phyloP scores from a whole-genome alignment of 164 flowering plant genomes.

The Pachysandra terminalis region DNA sequence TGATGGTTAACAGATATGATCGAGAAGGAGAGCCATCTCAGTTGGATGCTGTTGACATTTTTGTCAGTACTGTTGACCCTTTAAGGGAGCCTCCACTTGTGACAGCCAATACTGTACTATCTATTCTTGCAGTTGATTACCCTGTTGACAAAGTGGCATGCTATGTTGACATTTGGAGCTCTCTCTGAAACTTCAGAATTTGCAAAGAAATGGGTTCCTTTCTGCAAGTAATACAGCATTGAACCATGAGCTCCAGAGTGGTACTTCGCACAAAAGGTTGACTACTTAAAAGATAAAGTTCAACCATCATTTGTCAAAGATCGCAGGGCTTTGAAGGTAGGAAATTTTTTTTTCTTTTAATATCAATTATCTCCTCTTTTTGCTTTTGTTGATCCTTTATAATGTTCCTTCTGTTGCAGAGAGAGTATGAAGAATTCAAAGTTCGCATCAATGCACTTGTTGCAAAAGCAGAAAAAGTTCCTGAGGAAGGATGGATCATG shows the following conservation, averaged over 20 bases:
- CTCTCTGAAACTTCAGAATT: conserved; percentile 58
- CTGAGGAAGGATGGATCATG: conserved; percentile 62
- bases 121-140: conserved; percentile 58
- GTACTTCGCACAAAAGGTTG: conserved; percentile 53
- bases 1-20: conserved; percentile 39
- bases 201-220: conserved; percentile 65
- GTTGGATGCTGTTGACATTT: conserved; percentile 43
- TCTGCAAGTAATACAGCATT: conserved; percentile 49
- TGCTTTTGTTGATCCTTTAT: not conserved
- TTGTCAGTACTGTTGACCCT: conserved; percentile 68
- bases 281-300: conserved; percentile 56
- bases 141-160: conserved; percentile 65
- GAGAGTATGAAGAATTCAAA: conserved; percentile 61
- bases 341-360: not conserved
- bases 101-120: conserved; percentile 57
- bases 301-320: conserved; percentile 55
- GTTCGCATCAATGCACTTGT: conserved; percentile 49
- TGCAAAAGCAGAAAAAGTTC: conserved; percentile 46
- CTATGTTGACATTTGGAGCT: conserved; percentile 60
- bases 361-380: not conserved
- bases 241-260: conserved; percentile 62
- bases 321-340: conserved; percentile 60
- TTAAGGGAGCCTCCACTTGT: conserved; percentile 62
- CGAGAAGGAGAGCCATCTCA: conserved; percentile 54
- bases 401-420: conserved; percentile 24